phyloP scores from a whole-genome alignment of 108 stramenopile species.

The Stephanodiscus triporus region DNA sequence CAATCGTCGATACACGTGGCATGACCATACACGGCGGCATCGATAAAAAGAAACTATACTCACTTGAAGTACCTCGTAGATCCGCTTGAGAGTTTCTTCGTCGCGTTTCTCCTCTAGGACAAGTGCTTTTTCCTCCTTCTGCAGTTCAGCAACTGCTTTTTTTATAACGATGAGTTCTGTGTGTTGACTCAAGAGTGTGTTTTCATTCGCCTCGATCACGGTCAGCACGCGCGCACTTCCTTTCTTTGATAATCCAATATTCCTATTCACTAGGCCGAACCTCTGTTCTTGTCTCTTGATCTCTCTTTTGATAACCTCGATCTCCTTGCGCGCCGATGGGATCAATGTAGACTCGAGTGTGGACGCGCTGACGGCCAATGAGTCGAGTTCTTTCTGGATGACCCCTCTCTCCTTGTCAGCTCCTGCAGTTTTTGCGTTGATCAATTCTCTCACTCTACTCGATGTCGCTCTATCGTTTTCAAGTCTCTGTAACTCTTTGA shows the following conservation, averaged over 20 bases:
- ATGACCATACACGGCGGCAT: background rate
- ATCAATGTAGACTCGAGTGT: slow-evolving; percentile 3
- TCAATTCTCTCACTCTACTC: background rate
- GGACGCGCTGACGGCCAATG: background rate
- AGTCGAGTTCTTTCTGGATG: background rate
- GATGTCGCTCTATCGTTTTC: background rate
- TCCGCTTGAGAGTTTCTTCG: background rate
- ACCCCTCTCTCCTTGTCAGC: background rate
- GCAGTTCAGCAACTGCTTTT: slow-evolving; percentile 11
- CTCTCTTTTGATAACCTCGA: slow-evolving; percentile 10
- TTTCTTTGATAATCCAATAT: slow-evolving; percentile 14
- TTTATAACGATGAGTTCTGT: slow-evolving; percentile 18
- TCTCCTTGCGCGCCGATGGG: slow-evolving; percentile 20
- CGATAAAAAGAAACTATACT: background rate
- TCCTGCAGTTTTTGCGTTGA: background rate
- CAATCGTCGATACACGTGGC: background rate
- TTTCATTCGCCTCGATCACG: slow-evolving; percentile 12
- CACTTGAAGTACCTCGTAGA: background rate
- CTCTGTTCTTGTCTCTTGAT: slow-evolving; percentile 9
- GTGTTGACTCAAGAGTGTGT: slow-evolving; percentile 11
- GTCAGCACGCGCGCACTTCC: slow-evolving; percentile 8
- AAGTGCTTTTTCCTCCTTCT: background rate
- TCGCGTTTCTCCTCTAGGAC: slow-evolving; percentile 6
- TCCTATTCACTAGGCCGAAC: slow-evolving; percentile 11
- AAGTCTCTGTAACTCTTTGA: background rate